Conservation (phyloP, 768 basidiomycete genomes). For the Naematelia encephala region DNA sequence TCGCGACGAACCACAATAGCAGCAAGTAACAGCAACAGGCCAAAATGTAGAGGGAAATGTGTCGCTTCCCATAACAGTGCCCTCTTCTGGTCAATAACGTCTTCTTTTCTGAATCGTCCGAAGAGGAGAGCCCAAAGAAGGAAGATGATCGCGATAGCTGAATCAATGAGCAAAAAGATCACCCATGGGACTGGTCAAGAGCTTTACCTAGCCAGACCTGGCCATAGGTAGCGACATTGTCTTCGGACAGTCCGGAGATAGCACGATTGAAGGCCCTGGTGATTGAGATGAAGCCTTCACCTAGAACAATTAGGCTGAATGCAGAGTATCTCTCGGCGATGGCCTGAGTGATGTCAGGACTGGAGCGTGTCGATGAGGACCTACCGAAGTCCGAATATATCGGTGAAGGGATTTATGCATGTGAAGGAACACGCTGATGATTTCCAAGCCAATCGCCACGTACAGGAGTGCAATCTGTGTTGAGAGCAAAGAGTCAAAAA, state of each 20-base stretch:
- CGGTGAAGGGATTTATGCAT: neutral
- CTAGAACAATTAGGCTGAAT: conserved; percentile 39
- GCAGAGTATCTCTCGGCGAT: conserved; percentile 33
- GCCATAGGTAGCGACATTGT: conserved; percentile 22
- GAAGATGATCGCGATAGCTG: conserved; percentile 31
- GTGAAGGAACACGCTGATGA: conserved; percentile 13
- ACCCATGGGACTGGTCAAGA: neutral
- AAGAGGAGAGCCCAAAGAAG: conserved; percentile 29
- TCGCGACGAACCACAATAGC: conserved; percentile 33
- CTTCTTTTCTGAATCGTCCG: conserved; percentile 15
- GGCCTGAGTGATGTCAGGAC: neutral
- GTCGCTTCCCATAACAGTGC: conserved; percentile 27
- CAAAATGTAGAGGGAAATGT: conserved; percentile 38
- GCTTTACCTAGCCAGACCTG: conserved; percentile 27
- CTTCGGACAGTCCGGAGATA: conserved; percentile 25
- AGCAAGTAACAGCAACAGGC: conserved; percentile 30
- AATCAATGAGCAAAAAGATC: neutral
- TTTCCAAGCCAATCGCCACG: conserved; percentile 21
- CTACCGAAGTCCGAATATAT: neutral
- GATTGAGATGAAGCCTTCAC: conserved; percentile 39
- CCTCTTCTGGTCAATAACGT: conserved; percentile 8
- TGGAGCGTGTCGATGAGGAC: neutral
- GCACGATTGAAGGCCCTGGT: conserved; percentile 28
- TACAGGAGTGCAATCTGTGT: conserved; percentile 29
- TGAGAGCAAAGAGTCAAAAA: too few species aligned